Conservation (phyloP, 2,329 filamentous ascomycete species). For the Colletotrichum lindemuthianum region DNA sequence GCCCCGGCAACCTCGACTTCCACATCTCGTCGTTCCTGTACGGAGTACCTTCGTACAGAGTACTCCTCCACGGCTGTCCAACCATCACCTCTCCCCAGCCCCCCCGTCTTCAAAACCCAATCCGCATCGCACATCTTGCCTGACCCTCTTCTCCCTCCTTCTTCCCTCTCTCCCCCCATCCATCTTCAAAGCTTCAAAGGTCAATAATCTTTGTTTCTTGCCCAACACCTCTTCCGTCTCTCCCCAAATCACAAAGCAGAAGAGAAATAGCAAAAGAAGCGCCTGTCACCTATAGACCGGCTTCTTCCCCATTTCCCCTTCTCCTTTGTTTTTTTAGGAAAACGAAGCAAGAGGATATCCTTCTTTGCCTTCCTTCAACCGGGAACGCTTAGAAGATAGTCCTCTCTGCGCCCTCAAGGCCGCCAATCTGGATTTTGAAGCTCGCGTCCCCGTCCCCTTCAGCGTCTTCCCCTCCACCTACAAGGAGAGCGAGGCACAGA, state of each 20-base stretch:
- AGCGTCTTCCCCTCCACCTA: conserved; percentile 99
- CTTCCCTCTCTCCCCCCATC: conserved; percentile 34
- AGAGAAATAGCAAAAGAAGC: conserved; percentile 37
- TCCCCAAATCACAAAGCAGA: conserved; percentile 37
- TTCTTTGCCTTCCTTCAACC: conserved; percentile 73
- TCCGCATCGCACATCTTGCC: conserved; percentile 36
- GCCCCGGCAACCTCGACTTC: conserved; percentile 36
- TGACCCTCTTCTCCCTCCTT: conserved; percentile 36
- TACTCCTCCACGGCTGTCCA: conserved; percentile 25
- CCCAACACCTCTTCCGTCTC: conserved; percentile 10
- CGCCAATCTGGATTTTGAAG: conserved; percentile 99
- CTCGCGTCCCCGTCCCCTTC: conserved; percentile 98
- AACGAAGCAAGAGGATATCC: conserved; percentile 74
- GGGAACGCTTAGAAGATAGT: conserved; percentile 72
- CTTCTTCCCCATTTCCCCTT: conserved; percentile 49
- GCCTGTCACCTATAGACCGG: conserved; percentile 35
- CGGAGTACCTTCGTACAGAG: neutral
- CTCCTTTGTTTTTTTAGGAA: conserved; percentile 65
- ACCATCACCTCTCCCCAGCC: conserved; percentile 31
- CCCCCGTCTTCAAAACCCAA: conserved; percentile 40
- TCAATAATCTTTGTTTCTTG: conserved; percentile 2
- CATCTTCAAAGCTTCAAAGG: conserved; percentile 34
- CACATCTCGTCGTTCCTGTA: conserved; percentile 16
- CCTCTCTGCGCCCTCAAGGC: conserved; percentile 71
- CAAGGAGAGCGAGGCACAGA: conserved; percentile 64